These are phyloP conservation scores for Claviceps purpurea DNA, from an alignment of 2,329 filamentous ascomycete genomes.

Conservation along the genomic window DNA sequence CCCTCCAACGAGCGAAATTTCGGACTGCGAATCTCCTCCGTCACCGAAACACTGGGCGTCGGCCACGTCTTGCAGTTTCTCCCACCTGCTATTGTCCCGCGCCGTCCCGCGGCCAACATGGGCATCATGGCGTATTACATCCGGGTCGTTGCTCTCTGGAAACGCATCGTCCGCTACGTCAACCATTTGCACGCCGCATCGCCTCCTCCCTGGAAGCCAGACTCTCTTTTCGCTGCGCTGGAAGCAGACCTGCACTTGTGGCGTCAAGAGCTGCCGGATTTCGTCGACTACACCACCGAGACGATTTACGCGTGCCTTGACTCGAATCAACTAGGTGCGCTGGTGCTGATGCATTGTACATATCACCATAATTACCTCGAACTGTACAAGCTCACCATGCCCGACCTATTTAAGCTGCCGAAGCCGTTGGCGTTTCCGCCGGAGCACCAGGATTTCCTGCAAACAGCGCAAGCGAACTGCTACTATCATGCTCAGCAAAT, in stretches of 20 bases:
- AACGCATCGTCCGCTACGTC: constrained; percentile 27
- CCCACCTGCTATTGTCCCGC: constrained; percentile 24
- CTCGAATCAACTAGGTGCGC: constrained; percentile 30
- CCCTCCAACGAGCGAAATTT: constrained; percentile 28
- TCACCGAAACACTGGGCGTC: constrained; percentile 26
- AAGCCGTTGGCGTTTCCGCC: constrained; percentile 26
- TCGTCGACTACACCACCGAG: constrained; percentile 28
- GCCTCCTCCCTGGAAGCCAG: constrained; percentile 28
- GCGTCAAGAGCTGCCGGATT: constrained; percentile 28
- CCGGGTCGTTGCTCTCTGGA: constrained; percentile 27
- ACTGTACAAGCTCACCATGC: constrained; percentile 32
- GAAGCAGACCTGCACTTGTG: constrained; percentile 26
- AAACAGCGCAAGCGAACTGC: constrained; percentile 23
- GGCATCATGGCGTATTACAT: constrained; percentile 31
- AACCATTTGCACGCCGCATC: constrained; percentile 24
- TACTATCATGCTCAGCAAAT: constrained; percentile 26
- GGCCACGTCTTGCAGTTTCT: constrained; percentile 27
- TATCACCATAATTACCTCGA: constrained; percentile 33
- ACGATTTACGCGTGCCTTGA: constrained; percentile 33
- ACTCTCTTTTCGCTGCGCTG: constrained; percentile 28
- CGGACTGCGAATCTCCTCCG: constrained; percentile 25
- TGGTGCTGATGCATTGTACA: constrained; percentile 31
- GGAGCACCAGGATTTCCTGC: constrained; percentile 24
- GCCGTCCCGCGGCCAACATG: constrained; percentile 27
- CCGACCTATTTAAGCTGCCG: constrained; percentile 28